Percentiles rank a stretch among this genome's conserved stretches.
phyloP scores from a whole-genome alignment of 2,329 filamentous ascomycete species.

The Trichoderma sp. region DNA sequence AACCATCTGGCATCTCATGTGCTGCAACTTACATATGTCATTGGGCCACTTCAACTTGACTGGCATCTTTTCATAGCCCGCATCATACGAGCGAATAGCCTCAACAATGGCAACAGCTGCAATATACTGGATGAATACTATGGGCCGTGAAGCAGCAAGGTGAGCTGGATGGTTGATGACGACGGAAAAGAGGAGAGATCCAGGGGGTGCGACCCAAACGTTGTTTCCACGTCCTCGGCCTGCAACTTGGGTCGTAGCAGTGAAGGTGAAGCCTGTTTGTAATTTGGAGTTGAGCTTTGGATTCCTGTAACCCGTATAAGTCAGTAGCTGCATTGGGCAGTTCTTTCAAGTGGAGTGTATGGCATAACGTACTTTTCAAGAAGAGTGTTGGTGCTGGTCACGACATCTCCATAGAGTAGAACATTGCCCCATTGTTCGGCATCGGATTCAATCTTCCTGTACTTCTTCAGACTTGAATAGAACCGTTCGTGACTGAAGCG shows the following conservation, averaged over 20 bases:
- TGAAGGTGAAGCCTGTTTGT: conserved; percentile 81
- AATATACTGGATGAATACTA: conserved; percentile 93
- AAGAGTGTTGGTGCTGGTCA: conserved; percentile 91
- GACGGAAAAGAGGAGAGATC: conserved; percentile 82
- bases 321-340: not conserved
- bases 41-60: conserved; percentile 97
- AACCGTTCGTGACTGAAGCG: conserved; percentile 82
- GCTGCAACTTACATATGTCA: conserved; percentile 65
- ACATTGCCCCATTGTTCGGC: conserved; percentile 69
- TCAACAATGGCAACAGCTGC: conserved; percentile 82
- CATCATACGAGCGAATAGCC: conserved; percentile 76
- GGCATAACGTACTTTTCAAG: conserved; percentile 68
- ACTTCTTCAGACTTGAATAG: conserved; percentile 67
- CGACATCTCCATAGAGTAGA: conserved; percentile 83
- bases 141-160: conserved; percentile 67
- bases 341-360: not conserved
- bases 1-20: not conserved
- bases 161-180: conserved; percentile 79
- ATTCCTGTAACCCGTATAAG: conserved; percentile 55
- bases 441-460: conserved; percentile 55
- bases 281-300: conserved; percentile 70
- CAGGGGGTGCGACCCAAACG: conserved; percentile 89
- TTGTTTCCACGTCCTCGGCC: conserved; percentile 87
- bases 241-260: conserved; percentile 83
- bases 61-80: conserved; percentile 69